Evolutionary conservation across 306 rosid species (phyloP).

Genomic region (Sphenostylis stenocarpa): DNA sequence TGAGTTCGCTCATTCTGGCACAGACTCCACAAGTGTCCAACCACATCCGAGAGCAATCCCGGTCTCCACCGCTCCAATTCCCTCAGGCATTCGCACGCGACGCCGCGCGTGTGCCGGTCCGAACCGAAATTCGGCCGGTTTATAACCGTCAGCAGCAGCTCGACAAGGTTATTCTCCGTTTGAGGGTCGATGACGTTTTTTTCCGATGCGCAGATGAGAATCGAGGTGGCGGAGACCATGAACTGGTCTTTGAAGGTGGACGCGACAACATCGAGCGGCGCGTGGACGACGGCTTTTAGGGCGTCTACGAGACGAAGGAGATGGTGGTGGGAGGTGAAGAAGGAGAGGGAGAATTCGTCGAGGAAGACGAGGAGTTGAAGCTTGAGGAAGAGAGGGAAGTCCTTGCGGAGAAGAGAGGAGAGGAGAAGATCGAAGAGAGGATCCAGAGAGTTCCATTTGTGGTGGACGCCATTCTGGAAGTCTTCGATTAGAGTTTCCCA

Average conservation of each 20-base stretch:
- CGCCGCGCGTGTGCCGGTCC: conserved; percentile 64
- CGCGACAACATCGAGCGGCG: conserved; percentile 60
- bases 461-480: conserved; percentile 60
- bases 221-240: conserved; percentile 76
- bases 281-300: conserved; percentile 58
- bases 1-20: conserved; percentile 96
- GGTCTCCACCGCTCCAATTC: conserved; percentile 78
- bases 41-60: conserved; percentile 73
- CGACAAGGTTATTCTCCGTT: conserved; percentile 55
- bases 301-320: conserved; percentile 63
- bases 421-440: conserved; percentile 64
- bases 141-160: conserved; percentile 58
- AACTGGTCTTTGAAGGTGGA: conserved; percentile 75
- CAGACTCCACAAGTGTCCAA: conserved; percentile 82
- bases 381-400: conserved; percentile 61
- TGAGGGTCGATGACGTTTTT: conserved; percentile 24
- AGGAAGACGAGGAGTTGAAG: conserved; percentile 71
- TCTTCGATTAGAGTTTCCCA: conserved; percentile 88
- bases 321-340: conserved; percentile 29
- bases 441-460: conserved; percentile 51
- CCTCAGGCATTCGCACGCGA: conserved; percentile 87
- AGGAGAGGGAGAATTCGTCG: conserved; percentile 66
- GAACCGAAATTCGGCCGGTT: conserved; percentile 60
- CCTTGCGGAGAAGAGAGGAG: conserved; percentile 69
- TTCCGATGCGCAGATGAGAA: conserved; percentile 52